phyloP scores from a whole-genome alignment of 495 filamentous ascomycete genomes.

The Penicillium atrosanguineum region DNA sequence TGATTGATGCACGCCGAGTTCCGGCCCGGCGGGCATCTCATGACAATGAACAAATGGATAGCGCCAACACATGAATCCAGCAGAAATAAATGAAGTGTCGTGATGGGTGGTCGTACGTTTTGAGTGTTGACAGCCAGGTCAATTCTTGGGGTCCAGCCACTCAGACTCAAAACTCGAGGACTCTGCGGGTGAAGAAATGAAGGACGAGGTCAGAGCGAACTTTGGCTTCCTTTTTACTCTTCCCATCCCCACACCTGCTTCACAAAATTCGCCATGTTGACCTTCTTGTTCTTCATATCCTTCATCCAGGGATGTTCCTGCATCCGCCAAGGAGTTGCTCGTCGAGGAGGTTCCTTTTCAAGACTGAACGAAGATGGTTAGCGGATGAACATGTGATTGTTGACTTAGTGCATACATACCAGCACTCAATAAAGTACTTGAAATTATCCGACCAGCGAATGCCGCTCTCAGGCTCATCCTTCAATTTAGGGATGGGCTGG shows the following conservation, averaged over 20 bases:
- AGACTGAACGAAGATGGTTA: conserved; percentile 52
- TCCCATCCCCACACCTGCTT: conserved; percentile 96
- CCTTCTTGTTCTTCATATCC: conserved; percentile 91
- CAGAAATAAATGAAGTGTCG: conserved; percentile 16
- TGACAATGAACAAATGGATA: conserved; percentile 9
- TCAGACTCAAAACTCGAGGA: conserved; percentile 28
- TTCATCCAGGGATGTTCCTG: conserved; percentile 98
- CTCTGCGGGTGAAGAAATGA: conserved; percentile 18
- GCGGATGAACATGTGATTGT: not conserved
- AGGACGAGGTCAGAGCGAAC: conserved; percentile 8
- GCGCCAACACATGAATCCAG: conserved; percentile 12
- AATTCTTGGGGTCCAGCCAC: conserved; percentile 44
- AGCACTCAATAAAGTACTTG: conserved; percentile 99
- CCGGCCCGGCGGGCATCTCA: conserved; percentile 23
- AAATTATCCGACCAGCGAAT: conserved; percentile 95
- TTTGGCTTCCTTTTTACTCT: conserved; percentile 30
- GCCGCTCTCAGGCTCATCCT: conserved; percentile 77
- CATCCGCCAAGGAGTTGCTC: conserved; percentile 97
- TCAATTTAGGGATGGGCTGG: conserved; percentile 92
- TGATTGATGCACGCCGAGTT: conserved; percentile 16
- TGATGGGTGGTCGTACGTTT: conserved; percentile 17
- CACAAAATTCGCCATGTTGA: conserved; percentile 93
- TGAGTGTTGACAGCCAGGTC: conserved; percentile 47
- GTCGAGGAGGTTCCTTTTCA: conserved; percentile 84
- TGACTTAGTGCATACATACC: conserved; percentile 59